Conservation (phyloP, 2,329 filamentous ascomycete genomes). For the Herpotrichia juniperi region DNA sequence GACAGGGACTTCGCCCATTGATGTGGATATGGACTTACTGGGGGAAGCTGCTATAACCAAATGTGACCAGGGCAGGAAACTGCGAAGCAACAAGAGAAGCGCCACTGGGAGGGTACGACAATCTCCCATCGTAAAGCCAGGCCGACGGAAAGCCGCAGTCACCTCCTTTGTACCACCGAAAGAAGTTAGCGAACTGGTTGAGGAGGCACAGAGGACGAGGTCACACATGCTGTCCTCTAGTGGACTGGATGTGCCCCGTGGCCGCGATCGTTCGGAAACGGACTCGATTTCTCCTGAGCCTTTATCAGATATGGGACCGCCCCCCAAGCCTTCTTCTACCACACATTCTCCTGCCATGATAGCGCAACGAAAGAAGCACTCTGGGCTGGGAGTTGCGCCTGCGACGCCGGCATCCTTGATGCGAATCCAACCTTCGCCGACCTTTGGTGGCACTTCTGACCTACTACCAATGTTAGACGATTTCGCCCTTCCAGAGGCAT, state of each 20-base stretch:
- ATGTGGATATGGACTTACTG: conserved; percentile 53
- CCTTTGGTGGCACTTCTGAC: conserved; percentile 29
- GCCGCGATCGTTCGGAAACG: conserved; percentile 49
- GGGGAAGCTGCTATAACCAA: conserved; percentile 41
- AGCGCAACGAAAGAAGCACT: conserved; percentile 51
- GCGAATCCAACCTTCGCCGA: conserved; percentile 52
- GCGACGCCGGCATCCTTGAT: conserved; percentile 90
- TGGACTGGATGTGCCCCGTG: conserved; percentile 29
- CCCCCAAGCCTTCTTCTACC: conserved; percentile 69
- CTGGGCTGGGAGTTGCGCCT: conserved; percentile 19
- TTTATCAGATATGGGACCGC: conserved; percentile 60
- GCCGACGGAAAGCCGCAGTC: conserved; percentile 53
- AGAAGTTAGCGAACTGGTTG: conserved; percentile 49
- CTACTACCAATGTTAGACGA: conserved; percentile 59
- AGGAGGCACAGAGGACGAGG: conserved; percentile 41
- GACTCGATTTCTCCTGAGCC: conserved; percentile 59
- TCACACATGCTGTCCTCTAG: conserved; percentile 27
- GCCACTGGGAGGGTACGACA: conserved; percentile 63
- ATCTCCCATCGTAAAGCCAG: conserved; percentile 74
- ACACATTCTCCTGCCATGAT: conserved; percentile 71
- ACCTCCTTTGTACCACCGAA: conserved; percentile 53
- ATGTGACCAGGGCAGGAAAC: conserved; percentile 51
- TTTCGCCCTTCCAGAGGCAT: conserved; percentile 73
- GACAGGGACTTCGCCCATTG: conserved; percentile 56
- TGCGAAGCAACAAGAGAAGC: conserved; percentile 55